phyloP scores from a whole-genome alignment of 495 filamentous ascomycete species.

The Antarctomyces pellizariae region DNA sequence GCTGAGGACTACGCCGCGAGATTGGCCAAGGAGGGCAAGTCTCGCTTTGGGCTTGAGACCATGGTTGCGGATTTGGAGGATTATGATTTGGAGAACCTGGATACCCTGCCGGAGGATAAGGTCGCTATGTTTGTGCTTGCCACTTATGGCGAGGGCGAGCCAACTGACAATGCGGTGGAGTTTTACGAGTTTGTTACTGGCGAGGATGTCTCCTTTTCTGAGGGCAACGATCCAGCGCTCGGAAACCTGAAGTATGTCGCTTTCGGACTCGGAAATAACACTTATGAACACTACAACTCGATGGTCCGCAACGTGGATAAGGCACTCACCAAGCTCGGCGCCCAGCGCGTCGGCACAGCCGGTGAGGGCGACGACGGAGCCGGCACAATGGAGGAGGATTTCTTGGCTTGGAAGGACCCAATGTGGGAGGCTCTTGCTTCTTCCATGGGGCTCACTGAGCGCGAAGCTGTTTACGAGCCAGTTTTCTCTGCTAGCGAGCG shows the following conservation, averaged over 20 bases:
- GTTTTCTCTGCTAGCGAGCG: constrained; percentile 67
- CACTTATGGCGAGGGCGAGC: constrained; percentile 95
- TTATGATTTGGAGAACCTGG: constrained; percentile 90
- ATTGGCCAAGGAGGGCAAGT: constrained; percentile 89
- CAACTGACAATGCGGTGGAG: constrained; percentile 95
- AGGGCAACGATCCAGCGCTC: constrained; percentile 54
- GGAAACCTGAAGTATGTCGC: constrained; percentile 76
- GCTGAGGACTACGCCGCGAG: constrained; percentile 98
- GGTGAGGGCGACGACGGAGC: constrained; percentile 96
- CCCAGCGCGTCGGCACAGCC: constrained; percentile 57
- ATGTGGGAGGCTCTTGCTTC: constrained; percentile 81
- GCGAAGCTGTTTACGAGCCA: constrained; percentile 88
- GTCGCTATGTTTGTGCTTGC: constrained; percentile 87
- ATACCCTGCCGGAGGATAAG: constrained; percentile 72
- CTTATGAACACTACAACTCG: constrained; percentile 97
- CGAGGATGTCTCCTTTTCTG: constrained; percentile 62
- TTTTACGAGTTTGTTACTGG: constrained; percentile 90
- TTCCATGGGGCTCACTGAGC: constrained; percentile 74
- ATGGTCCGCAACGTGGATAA: constrained; percentile 86
- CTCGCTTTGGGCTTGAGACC: constrained; percentile 87
- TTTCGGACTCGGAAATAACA: constrained; percentile 96
- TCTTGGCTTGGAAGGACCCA: constrained; percentile 96
- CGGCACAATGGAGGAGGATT: constrained; percentile 99
- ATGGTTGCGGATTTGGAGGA: constrained; percentile 98
- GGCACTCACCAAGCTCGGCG: constrained; percentile 58